Base-by-base conservation (phyloP, 345 rosid species). In the Camelina hispida region DNA sequence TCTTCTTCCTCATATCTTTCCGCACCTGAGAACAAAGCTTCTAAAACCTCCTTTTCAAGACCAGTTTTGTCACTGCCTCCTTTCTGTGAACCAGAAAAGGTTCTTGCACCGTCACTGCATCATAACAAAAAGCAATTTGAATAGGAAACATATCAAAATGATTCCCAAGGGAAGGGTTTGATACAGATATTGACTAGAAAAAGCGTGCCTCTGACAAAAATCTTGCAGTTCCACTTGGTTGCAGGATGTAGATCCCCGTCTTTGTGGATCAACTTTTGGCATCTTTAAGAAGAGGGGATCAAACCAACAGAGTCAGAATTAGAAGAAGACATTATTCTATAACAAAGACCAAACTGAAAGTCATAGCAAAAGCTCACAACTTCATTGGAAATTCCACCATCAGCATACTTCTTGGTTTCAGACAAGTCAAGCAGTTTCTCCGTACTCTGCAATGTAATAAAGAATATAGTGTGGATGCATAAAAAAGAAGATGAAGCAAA, bases 21-120 rank as follows among this genome's bases (percentile, higher is more conserved):
- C 8, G 74, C 63, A 73, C 67, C 74, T 68, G 43, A 53, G 78
- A 87, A 87, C 48, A 87, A 78, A 35, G 88, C 73, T 73, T 74
- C 72, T 66, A 89, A 63, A 30, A 89, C 71, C 74, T 86, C 89
- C 72, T 69, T 86, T 71, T 78, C 85, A 73, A 82, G 79, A 64
- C 70, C 65, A 50, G 51, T 32, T 69, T 79, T 83, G 59, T 78
- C 68, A 47, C 55, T 78, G 61, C 74, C 69, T 53, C 43, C 56
- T 60, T 53, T 51, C 56, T 61, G 67, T 55, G 75, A 43, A 67
- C 58, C 57, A 63, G 43, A 60, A 47, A 66, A 30, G 71, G 53
- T 11, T 70, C 54, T 72, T 73, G 75, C 80, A 73, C 63, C 81
- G 62, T 64, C 75, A 30, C 90, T 84, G 80, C 78, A 78, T 57